phyloP scores from a whole-genome alignment of 192 early-diverging fungal species.

The Chytriomyces sp. region DNA sequence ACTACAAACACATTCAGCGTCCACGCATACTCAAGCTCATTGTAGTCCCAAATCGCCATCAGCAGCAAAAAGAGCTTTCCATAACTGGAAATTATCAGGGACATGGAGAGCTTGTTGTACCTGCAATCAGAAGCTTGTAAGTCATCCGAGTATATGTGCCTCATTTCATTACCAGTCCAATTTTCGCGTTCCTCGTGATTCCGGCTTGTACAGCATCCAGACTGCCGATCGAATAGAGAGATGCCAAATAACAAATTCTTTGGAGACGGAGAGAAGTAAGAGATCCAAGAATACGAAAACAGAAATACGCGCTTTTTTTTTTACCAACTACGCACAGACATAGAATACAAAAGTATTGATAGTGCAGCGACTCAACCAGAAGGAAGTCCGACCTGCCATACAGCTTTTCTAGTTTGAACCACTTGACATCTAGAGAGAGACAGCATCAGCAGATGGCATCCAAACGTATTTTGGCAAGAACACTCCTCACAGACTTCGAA shows the following conservation, averaged over 20 bases:
- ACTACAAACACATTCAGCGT: slow-evolving; percentile 59
- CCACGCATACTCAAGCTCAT: slow-evolving; percentile 80
- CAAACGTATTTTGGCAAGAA: neutral
- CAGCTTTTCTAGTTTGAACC: slow-evolving; percentile 84
- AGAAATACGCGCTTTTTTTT: neutral
- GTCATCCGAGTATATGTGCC: neutral
- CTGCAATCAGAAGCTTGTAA: slow-evolving; percentile 30
- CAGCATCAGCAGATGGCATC: neutral
- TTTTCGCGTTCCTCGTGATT: neutral
- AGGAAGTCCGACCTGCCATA: slow-evolving; percentile 53
- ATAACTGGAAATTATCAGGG: slow-evolving; percentile 82
- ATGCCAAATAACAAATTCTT: slow-evolving; percentile 67
- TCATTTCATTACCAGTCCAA: neutral
- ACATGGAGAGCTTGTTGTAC: slow-evolving; percentile 66
- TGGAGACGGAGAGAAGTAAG: slow-evolving; percentile 25
- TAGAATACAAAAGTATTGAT: slow-evolving; percentile 66
- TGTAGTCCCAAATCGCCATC: slow-evolving; percentile 93
- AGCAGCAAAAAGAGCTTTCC: slow-evolving; percentile 85
- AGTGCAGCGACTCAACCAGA: slow-evolving; percentile 62
- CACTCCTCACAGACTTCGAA: slow-evolving; percentile 80
- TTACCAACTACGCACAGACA: slow-evolving; percentile 68
- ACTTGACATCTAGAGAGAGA: slow-evolving; percentile 72
- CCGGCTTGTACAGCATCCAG: slow-evolving; percentile 33
- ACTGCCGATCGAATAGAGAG: slow-evolving; percentile 58
- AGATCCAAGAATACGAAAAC: neutral